phyloP scores from a whole-genome alignment of 2,329 filamentous ascomycete species.

The Colletotrichum godetiae region DNA sequence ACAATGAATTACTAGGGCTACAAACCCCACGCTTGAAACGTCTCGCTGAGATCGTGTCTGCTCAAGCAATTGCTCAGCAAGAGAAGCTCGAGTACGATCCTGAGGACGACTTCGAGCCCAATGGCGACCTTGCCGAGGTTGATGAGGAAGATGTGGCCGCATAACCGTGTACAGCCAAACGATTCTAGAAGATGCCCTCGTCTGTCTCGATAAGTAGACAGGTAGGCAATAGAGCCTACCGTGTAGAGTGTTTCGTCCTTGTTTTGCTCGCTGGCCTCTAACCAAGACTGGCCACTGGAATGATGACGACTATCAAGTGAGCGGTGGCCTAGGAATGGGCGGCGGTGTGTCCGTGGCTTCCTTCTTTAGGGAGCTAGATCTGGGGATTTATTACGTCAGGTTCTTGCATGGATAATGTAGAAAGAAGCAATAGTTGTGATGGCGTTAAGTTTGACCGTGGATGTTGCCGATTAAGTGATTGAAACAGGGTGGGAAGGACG shows the following conservation, averaged over 20 bases:
- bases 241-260: background rate
- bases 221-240: background rate
- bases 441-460: constrained; percentile 20
- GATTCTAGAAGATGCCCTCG: background rate
- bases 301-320: constrained; percentile 22
- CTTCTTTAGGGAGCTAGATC: constrained; percentile 8
- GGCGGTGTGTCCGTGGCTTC: background rate
- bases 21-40: constrained; percentile 96
- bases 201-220: constrained; percentile 6
- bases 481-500: background rate
- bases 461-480: constrained; percentile 27
- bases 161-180: background rate
- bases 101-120: constrained; percentile 58
- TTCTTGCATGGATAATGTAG: constrained; percentile 32
- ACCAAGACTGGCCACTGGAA: constrained; percentile 9
- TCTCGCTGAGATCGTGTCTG: constrained; percentile 96
- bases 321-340: background rate
- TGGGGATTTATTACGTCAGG: constrained; percentile 15
- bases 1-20: constrained; percentile 71
- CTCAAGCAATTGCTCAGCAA: constrained; percentile 95
- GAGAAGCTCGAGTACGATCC: constrained; percentile 77
- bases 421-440: constrained; percentile 25
- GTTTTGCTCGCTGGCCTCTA: background rate
- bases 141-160: constrained; percentile 55
- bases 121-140: constrained; percentile 62